Evolutionary conservation across 345 rosid genomes (phyloP).

Genomic region (Noccaea caerulescens): DNA sequence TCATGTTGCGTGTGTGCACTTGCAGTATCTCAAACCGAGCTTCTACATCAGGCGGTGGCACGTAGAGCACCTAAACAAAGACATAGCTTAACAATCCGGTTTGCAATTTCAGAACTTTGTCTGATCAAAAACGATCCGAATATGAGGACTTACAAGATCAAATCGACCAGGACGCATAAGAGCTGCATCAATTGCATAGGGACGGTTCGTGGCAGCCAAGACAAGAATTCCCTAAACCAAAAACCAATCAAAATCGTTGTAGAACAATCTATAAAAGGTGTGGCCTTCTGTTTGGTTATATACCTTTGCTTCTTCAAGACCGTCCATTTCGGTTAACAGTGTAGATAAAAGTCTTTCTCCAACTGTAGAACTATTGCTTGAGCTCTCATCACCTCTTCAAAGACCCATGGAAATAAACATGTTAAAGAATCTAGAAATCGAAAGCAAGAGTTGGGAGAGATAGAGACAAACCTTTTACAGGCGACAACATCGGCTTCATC

Average conservation of each 20-base stretch:
- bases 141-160: conserved; percentile 62
- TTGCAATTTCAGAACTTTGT: conserved; percentile 1
- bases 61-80: conserved; percentile 64
- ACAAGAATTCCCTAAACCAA: conserved; percentile 77
- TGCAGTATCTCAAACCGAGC: conserved; percentile 72
- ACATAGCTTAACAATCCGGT: neutral
- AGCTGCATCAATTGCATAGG: conserved; percentile 91
- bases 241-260: neutral
- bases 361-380: conserved; percentile 64
- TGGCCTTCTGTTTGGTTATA: conserved; percentile 15
- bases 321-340: conserved; percentile 96
- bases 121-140: neutral
- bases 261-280: neutral
- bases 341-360: conserved; percentile 97
- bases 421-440: neutral
- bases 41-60: conserved; percentile 82
- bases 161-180: conserved; percentile 96
- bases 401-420: neutral
- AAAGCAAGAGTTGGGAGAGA: conserved; percentile 14
- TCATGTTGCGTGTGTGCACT: conserved; percentile 85
- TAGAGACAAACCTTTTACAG: conserved; percentile 62
- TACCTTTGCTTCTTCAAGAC: conserved; percentile 85
- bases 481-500: conserved; percentile 96
- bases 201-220: conserved; percentile 92
- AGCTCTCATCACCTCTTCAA: conserved; percentile 67